Base-by-base conservation (phyloP, 1,284 basidiomycete genomes). In the Farysia itapuensis region DNA sequence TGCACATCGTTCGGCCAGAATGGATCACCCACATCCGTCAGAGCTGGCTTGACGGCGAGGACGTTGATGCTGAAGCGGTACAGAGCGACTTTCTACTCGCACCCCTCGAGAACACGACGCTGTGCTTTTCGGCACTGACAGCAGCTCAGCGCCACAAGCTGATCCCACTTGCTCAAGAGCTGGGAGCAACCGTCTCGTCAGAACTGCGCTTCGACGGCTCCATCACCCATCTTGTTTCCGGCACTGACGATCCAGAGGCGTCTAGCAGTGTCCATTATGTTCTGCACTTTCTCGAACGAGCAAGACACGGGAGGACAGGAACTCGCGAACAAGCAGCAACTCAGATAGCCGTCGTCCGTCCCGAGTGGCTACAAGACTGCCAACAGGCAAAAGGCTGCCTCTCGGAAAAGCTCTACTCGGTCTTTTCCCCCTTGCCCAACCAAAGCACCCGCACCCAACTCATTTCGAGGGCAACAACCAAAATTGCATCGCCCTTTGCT, bases 281-380 rank as follows among this genome's bases (percentile, higher is more conserved):
- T 8, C 37, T 57, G 4, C 52, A 51, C 35, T 68, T 64, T 20
- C 42, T 63, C 18, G 56, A 57, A 14, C 42, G 60, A 21, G 38
- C 45, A 1, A 34, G 48, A 79, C 79, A 18, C 85, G 85, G 61
- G 83, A 85, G 1, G 80, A 84, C 48, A 85, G 86, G 72, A 84
- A 86, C 68, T 86, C 87, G 67, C 72, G 79, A 37, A 74, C 78
- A 20, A 80, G 84, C 54, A 15, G 69, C 57, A 13, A 85, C 87
- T 64, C 84, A 84, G 0, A 79, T 82, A 33, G 86, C 89, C 26
- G 78, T 89, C 2, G 83, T 90, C 2, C 89, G 88, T 85, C 86
- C 88, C 57, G 87, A 89, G 50, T 90, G 88, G 88, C 86, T 90
- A 54, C 87, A 86, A 85, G 88, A 90, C 61, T 88, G 81, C 24